Base-by-base conservation (phyloP, 108 stramenopile genomes). In the Conticribra weissflogii region DNA sequence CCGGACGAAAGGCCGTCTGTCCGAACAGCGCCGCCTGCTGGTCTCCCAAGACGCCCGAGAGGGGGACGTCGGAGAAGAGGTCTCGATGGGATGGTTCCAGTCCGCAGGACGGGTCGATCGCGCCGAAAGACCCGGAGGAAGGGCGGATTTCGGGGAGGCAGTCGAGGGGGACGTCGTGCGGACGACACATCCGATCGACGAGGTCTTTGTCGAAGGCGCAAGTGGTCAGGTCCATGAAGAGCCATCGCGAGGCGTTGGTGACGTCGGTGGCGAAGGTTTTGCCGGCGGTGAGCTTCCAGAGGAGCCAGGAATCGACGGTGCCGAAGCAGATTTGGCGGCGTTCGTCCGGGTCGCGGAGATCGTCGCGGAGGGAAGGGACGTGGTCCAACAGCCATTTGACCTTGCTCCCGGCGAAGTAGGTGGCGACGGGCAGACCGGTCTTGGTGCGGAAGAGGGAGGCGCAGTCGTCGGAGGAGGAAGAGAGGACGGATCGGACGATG, bases 11-110 rank as follows among this genome's bases (percentile, higher is more conserved):
- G 59, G 96, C 96, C 16, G 85, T 71, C 81, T 98, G 96, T 2
- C 98, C 98, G 66, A 99, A 97, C 53, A 98, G 67, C 23, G 98
- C 98, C 1, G 97, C 96, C 41, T 98, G 96, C 78, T 99, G 99
- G 77, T 98, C 98, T 12, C 36, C 36, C 8, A 41, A 12, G 8
- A 41, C 36, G 12, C 36, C 36, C 36, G 36, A 41, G 8, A 41
- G 12, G 36, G 36, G 36, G 12, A 41, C 36, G 12, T 41, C 12
- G 5, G 5, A 5, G 12, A 41, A 41, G 12, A 41, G 12, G 36
- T 41, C 36, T 41, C 36, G 12, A 41, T 41, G 36, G n/a, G n/a
- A n/a, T n/a, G n/a, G n/a, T n/a, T n/a, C n/a, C n/a, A 41, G 36
- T 41, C 36, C 36, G 12, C 36, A 41, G 36, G 5, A 5, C 36